These are phyloP conservation scores for Arachis hypogaea DNA, from an alignment of 306 rosid species.

Conservation along the genomic window DNA sequence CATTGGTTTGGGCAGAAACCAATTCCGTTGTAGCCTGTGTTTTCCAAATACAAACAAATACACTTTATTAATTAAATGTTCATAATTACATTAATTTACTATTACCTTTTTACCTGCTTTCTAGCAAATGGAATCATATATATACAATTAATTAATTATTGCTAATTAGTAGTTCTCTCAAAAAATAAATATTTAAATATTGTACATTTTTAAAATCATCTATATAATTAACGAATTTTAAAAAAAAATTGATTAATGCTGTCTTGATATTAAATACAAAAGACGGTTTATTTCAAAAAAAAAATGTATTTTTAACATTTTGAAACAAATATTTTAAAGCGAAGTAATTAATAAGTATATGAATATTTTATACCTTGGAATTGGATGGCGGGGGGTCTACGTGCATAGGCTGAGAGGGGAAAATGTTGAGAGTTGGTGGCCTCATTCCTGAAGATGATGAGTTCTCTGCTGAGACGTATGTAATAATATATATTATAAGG, in stretches of 20 bases:
- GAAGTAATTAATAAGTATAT: too few relatives aligned
- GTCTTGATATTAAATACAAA: too few relatives aligned
- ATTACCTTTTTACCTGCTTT: background rate
- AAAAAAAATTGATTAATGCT: too few relatives aligned
- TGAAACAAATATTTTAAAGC: too few relatives aligned
- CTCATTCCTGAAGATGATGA: slow-evolving; percentile 66
- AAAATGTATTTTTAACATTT: too few relatives aligned
- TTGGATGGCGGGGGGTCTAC: slow-evolving; percentile 64
- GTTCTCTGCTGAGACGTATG: slow-evolving; percentile 45
- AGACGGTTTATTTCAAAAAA: too few relatives aligned
- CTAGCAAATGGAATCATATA: background rate
- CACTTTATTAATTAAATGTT: slow-evolving; percentile 15
- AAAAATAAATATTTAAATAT: too few relatives aligned
- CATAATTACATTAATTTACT: background rate
- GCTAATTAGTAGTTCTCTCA: too few relatives aligned
- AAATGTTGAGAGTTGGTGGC: slow-evolving; percentile 95
- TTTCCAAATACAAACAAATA: slow-evolving; percentile 16
- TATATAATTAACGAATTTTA: too few relatives aligned
- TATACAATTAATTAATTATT: background rate
- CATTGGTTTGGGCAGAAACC: slow-evolving; percentile 55
- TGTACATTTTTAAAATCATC: too few relatives aligned
- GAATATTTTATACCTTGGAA: slow-evolving; percentile 56
- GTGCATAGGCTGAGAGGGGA: slow-evolving; percentile 99
- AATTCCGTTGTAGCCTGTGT: slow-evolving; percentile 54
- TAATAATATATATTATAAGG: slow-evolving; percentile 10